These are phyloP conservation scores for Daldinia eschscholtzii DNA, from an alignment of 2,329 filamentous ascomycete genomes.

Conservation along the genomic window DNA sequence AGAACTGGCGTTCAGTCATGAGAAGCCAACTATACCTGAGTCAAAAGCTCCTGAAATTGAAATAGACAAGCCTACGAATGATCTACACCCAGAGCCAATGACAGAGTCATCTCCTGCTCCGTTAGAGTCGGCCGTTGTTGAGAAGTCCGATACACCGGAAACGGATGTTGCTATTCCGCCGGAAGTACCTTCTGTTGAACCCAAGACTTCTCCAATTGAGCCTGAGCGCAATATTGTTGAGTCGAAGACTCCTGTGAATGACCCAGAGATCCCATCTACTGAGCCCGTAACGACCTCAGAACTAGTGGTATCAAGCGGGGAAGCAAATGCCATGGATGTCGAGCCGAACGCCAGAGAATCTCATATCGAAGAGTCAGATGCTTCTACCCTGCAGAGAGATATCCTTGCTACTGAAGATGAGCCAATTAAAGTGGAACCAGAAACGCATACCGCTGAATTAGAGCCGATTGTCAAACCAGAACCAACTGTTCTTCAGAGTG, in stretches of 20 bases:
- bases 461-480: constrained; percentile 17
- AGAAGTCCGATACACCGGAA: constrained; percentile 13
- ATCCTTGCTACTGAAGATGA: background rate
- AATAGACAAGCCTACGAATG: background rate
- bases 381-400: background rate
- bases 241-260: constrained; percentile 2
- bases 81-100: background rate
- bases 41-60: background rate
- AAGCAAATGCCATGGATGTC: background rate
- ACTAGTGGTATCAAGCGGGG: background rate
- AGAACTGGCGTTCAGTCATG: background rate
- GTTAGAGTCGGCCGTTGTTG: background rate
- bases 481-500: constrained; percentile 11
- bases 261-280: constrained; percentile 5
- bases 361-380: background rate
- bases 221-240: constrained; percentile 8
- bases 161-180: background rate
- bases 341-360: background rate
- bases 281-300: background rate
- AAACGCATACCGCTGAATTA: constrained; percentile 1
- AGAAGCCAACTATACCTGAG: background rate
- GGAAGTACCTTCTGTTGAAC: background rate
- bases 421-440: constrained; percentile 1
- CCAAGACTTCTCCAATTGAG: background rate
- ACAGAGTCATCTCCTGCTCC: background rate